Evolutionary conservation across 495 filamentous ascomycete species (phyloP), one percentile per base, ranked within the genome.

Genomic region (Bryoglossum gracile): DNA sequence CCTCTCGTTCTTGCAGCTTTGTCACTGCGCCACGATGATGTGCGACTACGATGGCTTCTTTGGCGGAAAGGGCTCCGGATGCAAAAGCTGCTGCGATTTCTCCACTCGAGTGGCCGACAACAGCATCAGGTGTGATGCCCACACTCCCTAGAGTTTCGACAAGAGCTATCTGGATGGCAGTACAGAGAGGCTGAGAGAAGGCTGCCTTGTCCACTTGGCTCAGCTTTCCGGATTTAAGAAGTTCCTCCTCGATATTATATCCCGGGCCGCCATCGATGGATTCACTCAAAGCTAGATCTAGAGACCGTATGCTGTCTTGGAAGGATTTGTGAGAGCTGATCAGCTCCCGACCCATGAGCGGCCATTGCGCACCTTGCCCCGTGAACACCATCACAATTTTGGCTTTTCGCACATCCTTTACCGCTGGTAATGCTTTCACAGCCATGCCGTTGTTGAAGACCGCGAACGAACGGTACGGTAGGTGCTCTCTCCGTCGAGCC

Each of bases 91-190:
- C 76, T 11, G 67, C 73, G 52, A 84, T 83, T 56, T 85, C 81
- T 14, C 81, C 81, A 59, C 74, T 78, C 1, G 80, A 83, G 61
- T 85, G 80, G 10, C 81, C 81, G 4, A 79, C 68, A 0, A 81
- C 76, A 22, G 72, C 73, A 1, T 61, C 57, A 0, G 79, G 77
- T 11, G 37, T 58, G 24, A 84, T 67, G 21, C 70, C 71, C 66
- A 76, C 78, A 8, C 68, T 70, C 21, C 50, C 51, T 23, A 83
- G 59, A 0, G 83, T 60, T 21, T 77, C 72, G 0, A 75, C 70
- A 42, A 85, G 48, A 8, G 73, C 72, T 4, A 78, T 53, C 56
- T 79, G 75, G 5, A 79, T 57, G 3, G 73, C 71, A 11, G 66
- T 75, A 53, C 70, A 81, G 43, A 73, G 60, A 18, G 74, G 68